These are phyloP conservation scores for Hyaloperonospora brassicae DNA, from an alignment of 352 stramenopile species.

Conservation along the genomic window DNA sequence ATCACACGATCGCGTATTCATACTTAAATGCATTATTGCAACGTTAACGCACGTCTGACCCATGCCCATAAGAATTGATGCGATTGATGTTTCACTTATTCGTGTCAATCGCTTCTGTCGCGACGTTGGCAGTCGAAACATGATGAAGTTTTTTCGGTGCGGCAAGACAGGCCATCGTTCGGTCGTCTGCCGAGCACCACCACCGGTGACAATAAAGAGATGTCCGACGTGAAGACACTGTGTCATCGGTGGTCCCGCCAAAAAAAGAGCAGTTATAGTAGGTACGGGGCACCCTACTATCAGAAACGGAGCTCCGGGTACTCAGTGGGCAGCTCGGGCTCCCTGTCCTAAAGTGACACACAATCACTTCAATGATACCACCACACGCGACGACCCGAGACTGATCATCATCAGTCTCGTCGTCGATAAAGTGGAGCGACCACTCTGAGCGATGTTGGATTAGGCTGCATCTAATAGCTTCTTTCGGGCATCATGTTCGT, in stretches of 20 bases:
- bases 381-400: background rate
- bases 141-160: background rate
- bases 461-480: too few species aligned
- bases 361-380: background rate
- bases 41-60: too few species aligned
- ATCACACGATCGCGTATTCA: too few species aligned
- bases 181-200: background rate
- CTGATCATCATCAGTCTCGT: background rate
- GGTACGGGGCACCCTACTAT: background rate
- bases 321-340: background rate
- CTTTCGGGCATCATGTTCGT: too few species aligned
- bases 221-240: background rate
- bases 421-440: background rate
- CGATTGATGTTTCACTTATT: background rate
- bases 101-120: background rate
- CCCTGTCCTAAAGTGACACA: background rate
- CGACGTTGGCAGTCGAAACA: background rate
- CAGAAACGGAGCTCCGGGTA: background rate
- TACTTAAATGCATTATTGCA: too few species aligned
- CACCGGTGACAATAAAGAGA: background rate
- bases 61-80: background rate
- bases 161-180: background rate
- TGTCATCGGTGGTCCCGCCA: background rate
- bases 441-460: background rate
- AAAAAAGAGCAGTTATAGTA: background rate